Percentiles rank a stretch among this genome's conserved stretches.
phyloP scores from a whole-genome alignment of 1,284 basidiomycete genomes.

The Cutaneotrichosporon cutaneum region DNA sequence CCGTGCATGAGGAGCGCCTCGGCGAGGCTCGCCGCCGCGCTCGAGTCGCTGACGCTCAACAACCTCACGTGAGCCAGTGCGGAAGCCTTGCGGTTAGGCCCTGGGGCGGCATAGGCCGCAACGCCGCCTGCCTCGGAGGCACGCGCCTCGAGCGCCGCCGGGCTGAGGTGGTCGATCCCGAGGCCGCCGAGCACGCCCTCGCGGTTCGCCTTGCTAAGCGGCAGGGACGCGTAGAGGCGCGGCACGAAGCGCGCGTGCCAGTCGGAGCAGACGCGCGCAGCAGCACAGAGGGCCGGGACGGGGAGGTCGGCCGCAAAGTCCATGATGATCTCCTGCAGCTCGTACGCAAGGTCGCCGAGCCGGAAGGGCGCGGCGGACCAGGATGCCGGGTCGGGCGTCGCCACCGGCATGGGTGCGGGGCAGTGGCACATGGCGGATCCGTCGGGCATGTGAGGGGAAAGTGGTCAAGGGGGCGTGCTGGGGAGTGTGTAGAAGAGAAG shows the following conservation, averaged over 20 bases:
- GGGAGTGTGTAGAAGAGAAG: not conserved
- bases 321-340: constrained; percentile 19
- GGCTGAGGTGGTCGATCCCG: constrained; percentile 20
- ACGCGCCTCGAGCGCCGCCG: constrained; percentile 20
- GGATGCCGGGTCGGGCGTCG: not conserved
- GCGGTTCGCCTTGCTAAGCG: constrained; percentile 14
- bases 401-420: not conserved
- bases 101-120: constrained; percentile 1
- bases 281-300: constrained; percentile 8
- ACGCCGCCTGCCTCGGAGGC: constrained; percentile 9
- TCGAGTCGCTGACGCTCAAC: constrained; percentile 10
- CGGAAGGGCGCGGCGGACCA: constrained; percentile 1
- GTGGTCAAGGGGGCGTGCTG: not conserved
- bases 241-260: constrained; percentile 20
- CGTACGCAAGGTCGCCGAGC: constrained; percentile 12
- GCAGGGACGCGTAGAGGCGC: constrained; percentile 14
- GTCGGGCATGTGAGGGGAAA: not conserved
- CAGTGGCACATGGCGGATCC: not conserved
- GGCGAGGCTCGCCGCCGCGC: constrained; percentile 13
- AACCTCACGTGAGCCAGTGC: constrained; percentile 11
- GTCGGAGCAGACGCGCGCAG: constrained; percentile 2
- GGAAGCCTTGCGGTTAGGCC: constrained; percentile 10
- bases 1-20: constrained; percentile 21
- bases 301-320: constrained; percentile 12
- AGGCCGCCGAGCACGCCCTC: constrained; percentile 15